Evolutionary conservation across 768 basidiomycete genomes (phyloP), one percentile per base, ranked within the genome.

Genomic region (Boletus rubropictus): DNA sequence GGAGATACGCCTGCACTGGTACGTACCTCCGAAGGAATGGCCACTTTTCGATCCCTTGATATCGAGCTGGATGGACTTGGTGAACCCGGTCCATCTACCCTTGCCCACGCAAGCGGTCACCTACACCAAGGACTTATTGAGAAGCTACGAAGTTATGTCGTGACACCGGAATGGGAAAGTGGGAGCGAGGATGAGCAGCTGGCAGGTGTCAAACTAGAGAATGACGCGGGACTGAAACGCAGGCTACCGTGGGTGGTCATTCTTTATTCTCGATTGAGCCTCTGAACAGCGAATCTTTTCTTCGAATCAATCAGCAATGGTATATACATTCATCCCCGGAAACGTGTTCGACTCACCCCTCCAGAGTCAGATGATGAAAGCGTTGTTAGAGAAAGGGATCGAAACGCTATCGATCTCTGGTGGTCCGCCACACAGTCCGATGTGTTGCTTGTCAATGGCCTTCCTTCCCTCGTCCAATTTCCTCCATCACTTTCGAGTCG

Each of bases 21-120:
- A 11, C 82, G 90, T 15, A 86, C 87, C 0, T 70, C 80, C 0
- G 74, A 80, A 48, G 81, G 82, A n/a, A 94, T 94, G 90, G 61
- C 72, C 3, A 54, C 70, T 44, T 90, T 91, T 55, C 63, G 63
- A 22, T 71, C 79, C 40, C 69, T 91, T 7, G 85, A 89, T 50
- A 59, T 49, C 9, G 77, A 77, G 15, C 58, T 84, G 11, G 72
- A 75, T 54, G 55, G 57, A 37, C 49, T 63, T n/a, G 62, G 62
- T 40, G 62, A 68, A 54, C 66, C 64, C 15, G 66, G 62, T 22
- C 64, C 64, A 39, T 67, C 66, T 6, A 64, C 58, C 15, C 63
- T 67, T 20, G 59, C 62, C 3, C 56, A 63, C n/a, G 61, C 65
- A 6, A 65, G 51, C 53, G 77, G 53, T 5, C 51, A 61, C 27